A percentile compares a stretch with the other conserved stretches of the same genome.
Evolutionary conservation across 2,329 filamentous ascomycete genomes (phyloP).

Genomic region (Chaetomiaceae sp.): DNA sequence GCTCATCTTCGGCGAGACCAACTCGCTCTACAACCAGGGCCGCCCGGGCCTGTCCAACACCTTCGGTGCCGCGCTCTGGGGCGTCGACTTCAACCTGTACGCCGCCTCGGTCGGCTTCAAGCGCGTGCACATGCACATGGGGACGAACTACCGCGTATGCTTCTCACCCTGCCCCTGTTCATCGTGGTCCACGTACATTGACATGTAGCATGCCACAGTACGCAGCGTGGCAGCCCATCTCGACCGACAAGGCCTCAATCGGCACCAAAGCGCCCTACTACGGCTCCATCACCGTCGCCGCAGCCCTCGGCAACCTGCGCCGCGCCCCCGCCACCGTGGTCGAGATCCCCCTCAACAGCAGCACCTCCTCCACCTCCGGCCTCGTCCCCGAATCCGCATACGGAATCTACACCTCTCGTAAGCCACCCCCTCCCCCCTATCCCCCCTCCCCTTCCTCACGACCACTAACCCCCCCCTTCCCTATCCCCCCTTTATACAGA

Average conservation of each 20-base stretch:
- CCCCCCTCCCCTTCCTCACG: background rate
- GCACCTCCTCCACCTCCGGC: slow-evolving; percentile 15
- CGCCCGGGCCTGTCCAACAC: slow-evolving; percentile 55
- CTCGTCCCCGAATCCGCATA: slow-evolving; percentile 44
- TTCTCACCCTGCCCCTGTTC: background rate
- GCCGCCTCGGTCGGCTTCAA: slow-evolving; percentile 49
- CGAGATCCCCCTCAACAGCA: slow-evolving; percentile 41
- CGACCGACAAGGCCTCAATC: slow-evolving; percentile 40
- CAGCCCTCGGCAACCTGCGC: slow-evolving; percentile 43
- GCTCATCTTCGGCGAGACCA: slow-evolving; percentile 55
- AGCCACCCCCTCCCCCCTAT: background rate
- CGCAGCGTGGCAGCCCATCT: slow-evolving; percentile 53
- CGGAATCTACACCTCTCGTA: slow-evolving; percentile 42
- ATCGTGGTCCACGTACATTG: background rate
- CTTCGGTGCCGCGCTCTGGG: slow-evolving; percentile 61
- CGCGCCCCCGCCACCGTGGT: slow-evolving; percentile 37
- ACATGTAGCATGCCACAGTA: slow-evolving; percentile 32
- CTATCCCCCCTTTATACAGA: background rate
- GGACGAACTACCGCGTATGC: slow-evolving; percentile 50
- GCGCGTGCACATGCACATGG: slow-evolving; percentile 59
- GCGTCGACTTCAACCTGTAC: slow-evolving; percentile 55
- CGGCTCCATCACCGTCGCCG: slow-evolving; percentile 52
- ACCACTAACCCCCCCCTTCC: background rate
- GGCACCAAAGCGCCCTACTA: slow-evolving; percentile 62
- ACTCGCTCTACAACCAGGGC: slow-evolving; percentile 58